Conservation (phyloP, 2,329 filamentous ascomycete species). For the Paraphaeosphaeria minitans region DNA sequence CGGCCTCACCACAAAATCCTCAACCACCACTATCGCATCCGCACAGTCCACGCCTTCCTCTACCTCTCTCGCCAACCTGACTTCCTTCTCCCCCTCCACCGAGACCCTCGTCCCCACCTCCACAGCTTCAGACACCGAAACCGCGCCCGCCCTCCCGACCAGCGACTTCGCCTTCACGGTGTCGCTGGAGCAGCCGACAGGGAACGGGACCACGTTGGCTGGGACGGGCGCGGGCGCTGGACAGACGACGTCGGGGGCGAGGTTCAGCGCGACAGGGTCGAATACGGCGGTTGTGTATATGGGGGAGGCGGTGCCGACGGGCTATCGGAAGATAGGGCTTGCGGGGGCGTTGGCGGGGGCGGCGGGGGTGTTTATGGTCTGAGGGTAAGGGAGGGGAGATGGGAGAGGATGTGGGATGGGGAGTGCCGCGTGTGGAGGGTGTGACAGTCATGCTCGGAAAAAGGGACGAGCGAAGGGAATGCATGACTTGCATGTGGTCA, state of each 20-base stretch:
- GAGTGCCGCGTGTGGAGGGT: not conserved
- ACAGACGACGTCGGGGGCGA: not conserved
- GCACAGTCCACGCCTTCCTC: conserved; percentile 7
- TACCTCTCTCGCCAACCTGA: not conserved
- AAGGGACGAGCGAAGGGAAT: not conserved
- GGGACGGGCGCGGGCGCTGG: not conserved
- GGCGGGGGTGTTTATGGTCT: conserved; percentile 17
- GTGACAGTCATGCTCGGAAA: not conserved
- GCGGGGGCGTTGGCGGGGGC: conserved; percentile 17
- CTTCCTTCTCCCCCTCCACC: conserved; percentile 7
- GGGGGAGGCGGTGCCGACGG: conserved; percentile 8
- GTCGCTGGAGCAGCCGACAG: not conserved
- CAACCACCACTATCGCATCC: conserved; percentile 11
- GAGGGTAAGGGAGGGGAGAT: not conserved
- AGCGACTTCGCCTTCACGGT: not conserved
- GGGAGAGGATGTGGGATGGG: not conserved
- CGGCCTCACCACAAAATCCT: conserved; percentile 5
- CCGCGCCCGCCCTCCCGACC: not conserved
- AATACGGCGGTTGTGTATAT: conserved; percentile 8
- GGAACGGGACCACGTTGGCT: not conserved
- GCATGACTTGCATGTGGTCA: not conserved
- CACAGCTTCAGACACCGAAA: not conserved
- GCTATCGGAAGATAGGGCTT: conserved; percentile 19
- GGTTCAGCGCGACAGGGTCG: not conserved
- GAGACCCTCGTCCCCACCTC: conserved; percentile 2